Base-by-base conservation (phyloP, 208 protist genomes). In the Trypanosoma rangeli region DNA sequence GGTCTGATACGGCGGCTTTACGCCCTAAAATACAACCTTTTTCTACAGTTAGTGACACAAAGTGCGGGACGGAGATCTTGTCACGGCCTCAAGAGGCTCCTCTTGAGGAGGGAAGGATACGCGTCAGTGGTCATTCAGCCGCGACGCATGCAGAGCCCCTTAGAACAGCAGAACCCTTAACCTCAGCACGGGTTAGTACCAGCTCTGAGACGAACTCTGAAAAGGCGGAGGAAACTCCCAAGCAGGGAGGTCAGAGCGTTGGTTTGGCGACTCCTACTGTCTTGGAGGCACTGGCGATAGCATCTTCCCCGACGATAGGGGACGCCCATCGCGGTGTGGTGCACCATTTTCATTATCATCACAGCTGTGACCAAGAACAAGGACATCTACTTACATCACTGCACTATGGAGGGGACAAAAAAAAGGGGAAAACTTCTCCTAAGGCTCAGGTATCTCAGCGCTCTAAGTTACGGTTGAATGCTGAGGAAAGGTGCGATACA, bases 301-400 rank as follows among this genome's bases (percentile, higher is more conserved):
- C 4, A 8, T n/a, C 8, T 18, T 60, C 68, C 10, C 46, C 49
- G 16, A 46, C 33, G 22, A 26, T 5, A 22, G 16, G 13, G 16
- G 68, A 73, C 13, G 15, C 46, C n/a, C 16, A 48, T 16, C 15
- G 50, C 39, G 50, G 50, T 20, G 59, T 58, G 5, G 59, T 73
- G 50, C 48, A 73, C 60, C 59, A 73, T 44, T 67, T 53, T 29
- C 68, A 73, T 61, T 59, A 73, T 53, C 60, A 66, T 53, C 37
- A 67, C 48, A 46, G 35, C 42, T 73, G 59, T 50, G 10, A 24
- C 20, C n/a, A 33, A 42, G 64, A 49, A 9, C 15, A 18, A 53
- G 53, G 13, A 12, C 64, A 54, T 60, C 4, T 26, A 37, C 16
- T 16, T 29, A 29, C 39, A 37, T n/a, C 64, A 54, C 64, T 44